Conservation (phyloP, 352 stramenopile genomes). For the Elongisporangium anandrum region DNA sequence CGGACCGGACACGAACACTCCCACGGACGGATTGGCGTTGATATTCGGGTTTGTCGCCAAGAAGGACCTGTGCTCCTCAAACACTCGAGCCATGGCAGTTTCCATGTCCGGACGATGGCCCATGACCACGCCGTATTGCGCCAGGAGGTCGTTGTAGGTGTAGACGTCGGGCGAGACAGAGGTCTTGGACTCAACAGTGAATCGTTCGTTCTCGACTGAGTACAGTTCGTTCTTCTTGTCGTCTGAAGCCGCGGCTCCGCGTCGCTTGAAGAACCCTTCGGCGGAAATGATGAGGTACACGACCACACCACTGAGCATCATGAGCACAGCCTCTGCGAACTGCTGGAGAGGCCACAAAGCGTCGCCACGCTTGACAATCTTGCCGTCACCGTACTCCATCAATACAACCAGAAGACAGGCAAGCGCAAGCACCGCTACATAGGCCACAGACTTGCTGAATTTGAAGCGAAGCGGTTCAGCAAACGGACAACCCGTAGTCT, state of each 20-base stretch:
- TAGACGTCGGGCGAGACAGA: constrained; percentile 1
- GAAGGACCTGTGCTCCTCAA: neutral
- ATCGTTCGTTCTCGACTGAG: too few relatives aligned
- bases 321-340: constrained; percentile 2
- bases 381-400: constrained; percentile 3
- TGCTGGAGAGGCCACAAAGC: constrained; percentile 1
- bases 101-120: constrained; percentile 3
- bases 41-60: neutral
- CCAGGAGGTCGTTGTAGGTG: constrained; percentile 3
- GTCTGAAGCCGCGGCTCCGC: neutral
- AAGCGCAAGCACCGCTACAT: neutral
- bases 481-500: neutral
- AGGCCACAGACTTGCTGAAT: neutral
- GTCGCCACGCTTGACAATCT: neutral
- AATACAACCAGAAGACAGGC: neutral
- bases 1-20: constrained; percentile 21
- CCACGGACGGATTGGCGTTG: neutral
- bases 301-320: neutral
- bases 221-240: neutral
- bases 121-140: constrained; percentile 1
- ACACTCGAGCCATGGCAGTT: neutral
- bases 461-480: neutral
- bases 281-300: neutral
- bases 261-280: neutral
- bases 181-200: neutral